Evolutionary conservation across 805 yeast genomes (phyloP).

Genomic region (Saccharomycopsis babjevae): DNA sequence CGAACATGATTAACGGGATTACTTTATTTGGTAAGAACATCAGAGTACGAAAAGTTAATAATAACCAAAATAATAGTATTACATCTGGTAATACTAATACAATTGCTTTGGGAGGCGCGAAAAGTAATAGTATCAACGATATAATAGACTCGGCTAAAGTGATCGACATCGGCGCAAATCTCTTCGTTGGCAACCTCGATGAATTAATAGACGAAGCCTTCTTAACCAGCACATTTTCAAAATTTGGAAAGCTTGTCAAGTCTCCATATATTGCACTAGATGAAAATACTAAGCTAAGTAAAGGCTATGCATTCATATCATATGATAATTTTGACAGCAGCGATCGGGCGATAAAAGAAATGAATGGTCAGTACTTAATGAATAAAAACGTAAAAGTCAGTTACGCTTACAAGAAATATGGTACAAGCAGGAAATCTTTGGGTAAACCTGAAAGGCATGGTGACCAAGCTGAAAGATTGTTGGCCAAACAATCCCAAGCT

Average conservation of each 20-base stretch:
- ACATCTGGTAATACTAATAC: conserved; percentile 14
- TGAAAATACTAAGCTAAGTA: conserved; percentile 33
- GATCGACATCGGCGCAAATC: conserved; percentile 49
- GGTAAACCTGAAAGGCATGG: conserved; percentile 58
- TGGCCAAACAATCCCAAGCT: conserved; percentile 50
- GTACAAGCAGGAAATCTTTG: conserved; percentile 22
- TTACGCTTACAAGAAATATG: conserved; percentile 59
- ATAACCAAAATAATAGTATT: conserved; percentile 15
- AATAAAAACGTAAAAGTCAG: conserved; percentile 50
- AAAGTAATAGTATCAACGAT: conserved; percentile 15
- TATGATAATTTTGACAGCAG: conserved; percentile 56
- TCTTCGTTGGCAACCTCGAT: conserved; percentile 57
- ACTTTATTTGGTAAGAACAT: conserved; percentile 52
- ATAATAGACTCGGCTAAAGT: conserved; percentile 8
- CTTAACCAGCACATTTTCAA: conserved; percentile 45
- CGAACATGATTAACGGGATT: conserved; percentile 48
- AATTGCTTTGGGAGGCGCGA: conserved; percentile 17
- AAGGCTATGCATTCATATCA: conserved; percentile 58
- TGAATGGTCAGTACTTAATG: conserved; percentile 63
- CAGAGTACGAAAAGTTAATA: conserved; percentile 42
- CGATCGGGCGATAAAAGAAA: conserved; percentile 58
- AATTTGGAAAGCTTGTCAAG: conserved; percentile 53
- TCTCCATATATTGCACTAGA: conserved; percentile 44
- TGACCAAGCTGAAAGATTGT: conserved; percentile 61
- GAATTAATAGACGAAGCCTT: conserved; percentile 49